phyloP scores from a whole-genome alignment of 1,139 yeast species.

The Diutina ranongensis region DNA sequence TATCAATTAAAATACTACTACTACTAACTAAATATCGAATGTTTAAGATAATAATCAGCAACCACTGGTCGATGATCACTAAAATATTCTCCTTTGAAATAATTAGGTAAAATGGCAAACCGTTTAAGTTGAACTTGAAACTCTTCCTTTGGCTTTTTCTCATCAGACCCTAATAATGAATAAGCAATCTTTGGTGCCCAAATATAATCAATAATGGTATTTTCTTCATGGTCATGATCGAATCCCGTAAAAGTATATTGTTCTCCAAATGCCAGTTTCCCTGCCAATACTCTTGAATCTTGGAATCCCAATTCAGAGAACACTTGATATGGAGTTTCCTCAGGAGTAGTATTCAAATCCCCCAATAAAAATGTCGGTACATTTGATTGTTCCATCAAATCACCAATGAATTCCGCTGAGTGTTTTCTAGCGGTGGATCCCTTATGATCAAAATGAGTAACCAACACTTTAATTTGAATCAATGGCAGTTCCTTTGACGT shows the following conservation, averaged over 20 bases:
- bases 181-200: slow-evolving; percentile 12
- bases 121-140: slow-evolving; percentile 7
- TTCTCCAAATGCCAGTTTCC: slow-evolving; percentile 12
- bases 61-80: slow-evolving; percentile 18
- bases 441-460: slow-evolving; percentile 48
- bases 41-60: slow-evolving; percentile 11
- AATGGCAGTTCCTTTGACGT: slow-evolving; percentile 17
- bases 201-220: slow-evolving; percentile 15
- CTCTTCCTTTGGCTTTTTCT: background rate
- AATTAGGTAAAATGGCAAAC: slow-evolving; percentile 14
- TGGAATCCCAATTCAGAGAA: slow-evolving; percentile 12
- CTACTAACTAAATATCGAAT: background rate
- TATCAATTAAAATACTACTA: too few relatives aligned
- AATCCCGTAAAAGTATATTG: slow-evolving; percentile 15
- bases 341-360: slow-evolving; percentile 46
- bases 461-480: slow-evolving; percentile 32
- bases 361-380: slow-evolving; percentile 27
- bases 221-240: slow-evolving; percentile 12
- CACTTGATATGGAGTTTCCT: slow-evolving; percentile 29
- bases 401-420: background rate
- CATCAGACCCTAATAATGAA: slow-evolving; percentile 7
- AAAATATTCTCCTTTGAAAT: slow-evolving; percentile 11
- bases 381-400: background rate
- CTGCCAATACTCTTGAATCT: slow-evolving; percentile 12
- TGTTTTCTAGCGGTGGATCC: slow-evolving; percentile 28